These are phyloP conservation scores for Pseudognaphalium luteoalbum DNA, from an alignment of 129 eudicot genomes.

Conservation along the genomic window DNA sequence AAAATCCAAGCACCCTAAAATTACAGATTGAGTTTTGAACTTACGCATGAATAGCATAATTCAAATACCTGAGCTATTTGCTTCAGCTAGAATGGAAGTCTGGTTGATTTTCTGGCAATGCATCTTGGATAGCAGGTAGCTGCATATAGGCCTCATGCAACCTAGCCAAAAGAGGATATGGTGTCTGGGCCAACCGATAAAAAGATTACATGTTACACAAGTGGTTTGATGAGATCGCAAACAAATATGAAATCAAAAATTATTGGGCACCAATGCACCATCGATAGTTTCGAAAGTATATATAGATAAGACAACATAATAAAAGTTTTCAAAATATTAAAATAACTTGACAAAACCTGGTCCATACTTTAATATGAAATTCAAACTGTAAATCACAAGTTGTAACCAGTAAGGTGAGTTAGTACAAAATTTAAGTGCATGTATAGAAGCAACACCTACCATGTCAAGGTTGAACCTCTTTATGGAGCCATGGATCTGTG, in stretches of 20 bases:
- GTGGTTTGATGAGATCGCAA: not conserved
- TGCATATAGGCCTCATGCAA: conserved; percentile 60
- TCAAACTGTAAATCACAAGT: too few relatives aligned
- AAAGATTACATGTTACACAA: not conserved
- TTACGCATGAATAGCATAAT: not conserved
- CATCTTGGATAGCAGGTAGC: conserved; percentile 64
- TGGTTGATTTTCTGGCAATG: conserved; percentile 81
- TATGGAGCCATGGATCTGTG: conserved; percentile 58
- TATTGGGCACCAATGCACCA: too few relatives aligned
- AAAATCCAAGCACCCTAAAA: too few relatives aligned
- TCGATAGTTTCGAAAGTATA: not conserved
- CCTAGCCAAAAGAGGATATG: conserved; percentile 62
- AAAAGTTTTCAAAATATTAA: too few relatives aligned
- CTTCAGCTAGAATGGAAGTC: conserved; percentile 40
- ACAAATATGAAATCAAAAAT: not conserved
- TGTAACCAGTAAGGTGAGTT: too few relatives aligned
- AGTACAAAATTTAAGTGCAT: too few relatives aligned
- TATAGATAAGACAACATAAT: not conserved
- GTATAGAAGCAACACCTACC: not conserved
- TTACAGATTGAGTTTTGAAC: not conserved
- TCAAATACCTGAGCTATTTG: conserved; percentile 24
- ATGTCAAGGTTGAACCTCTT: conserved; percentile 49
- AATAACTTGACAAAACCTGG: too few relatives aligned
- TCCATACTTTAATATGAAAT: too few relatives aligned
- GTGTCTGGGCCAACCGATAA: conserved; percentile 38